Evolutionary conservation across 345 rosid species (phyloP).

Genomic region (Sisymbrium altissimum): DNA sequence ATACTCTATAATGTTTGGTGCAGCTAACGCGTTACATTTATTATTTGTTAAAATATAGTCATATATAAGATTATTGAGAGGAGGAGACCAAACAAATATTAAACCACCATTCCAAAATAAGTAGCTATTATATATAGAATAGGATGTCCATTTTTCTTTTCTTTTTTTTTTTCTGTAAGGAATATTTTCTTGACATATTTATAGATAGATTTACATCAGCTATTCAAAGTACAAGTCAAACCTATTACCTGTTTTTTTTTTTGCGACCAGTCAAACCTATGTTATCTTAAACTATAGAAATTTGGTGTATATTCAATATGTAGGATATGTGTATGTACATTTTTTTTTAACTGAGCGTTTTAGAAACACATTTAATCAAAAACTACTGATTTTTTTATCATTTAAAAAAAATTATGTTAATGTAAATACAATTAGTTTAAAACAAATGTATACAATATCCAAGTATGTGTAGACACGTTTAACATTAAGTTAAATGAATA

Average conservation of each 20-base stretch:
- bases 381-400: not conserved
- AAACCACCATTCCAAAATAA: not conserved
- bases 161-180: not conserved
- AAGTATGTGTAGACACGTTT: too few relatives aligned
- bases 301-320: not conserved
- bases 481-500: too few relatives aligned
- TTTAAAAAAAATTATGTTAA: not conserved
- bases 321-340: not conserved
- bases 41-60: not conserved
- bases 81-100: not conserved
- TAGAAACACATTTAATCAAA: too few relatives aligned
- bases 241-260: too few relatives aligned
- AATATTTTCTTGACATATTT: not conserved
- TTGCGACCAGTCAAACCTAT: not conserved
- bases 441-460: not conserved
- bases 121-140: not conserved
- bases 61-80: too few relatives aligned
- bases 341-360: not conserved
- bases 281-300: not conserved
- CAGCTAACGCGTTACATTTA: not conserved
- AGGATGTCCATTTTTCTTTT: not conserved
- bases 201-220: not conserved
- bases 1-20: not conserved
- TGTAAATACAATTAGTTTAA: not conserved
- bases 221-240: too few relatives aligned